Evolutionary conservation across 495 filamentous ascomycete species (phyloP), one percentile per base, ranked within the genome.

Genomic region (Penicillium ucsense): DNA sequence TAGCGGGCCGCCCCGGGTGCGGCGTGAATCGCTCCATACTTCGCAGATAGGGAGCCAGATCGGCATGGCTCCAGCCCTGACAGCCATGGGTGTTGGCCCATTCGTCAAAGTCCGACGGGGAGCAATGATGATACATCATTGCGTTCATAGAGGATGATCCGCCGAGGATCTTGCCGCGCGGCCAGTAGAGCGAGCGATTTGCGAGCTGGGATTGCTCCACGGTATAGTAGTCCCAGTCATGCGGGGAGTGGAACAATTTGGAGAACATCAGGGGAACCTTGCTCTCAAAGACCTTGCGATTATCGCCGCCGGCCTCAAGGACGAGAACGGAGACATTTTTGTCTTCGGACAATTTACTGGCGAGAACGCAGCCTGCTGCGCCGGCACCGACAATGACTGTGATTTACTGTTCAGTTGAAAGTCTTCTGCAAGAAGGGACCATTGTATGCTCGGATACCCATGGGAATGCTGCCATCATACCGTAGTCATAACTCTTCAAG

Each of bases 321-420:
- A 78, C 47, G 20, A 78, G 65, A n/a, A 78, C 63, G 3, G 62
- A 62, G 5, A 63, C 59, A 41, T 62, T 57, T n/a, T 57, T 57
- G 48, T 76, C 67, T 48, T 72, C 70, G 35, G 71, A 70, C 9
- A 78, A 64, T 32, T 72, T 69, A 37, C 63, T 66, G 41, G 74
- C 74, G n/a, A 78, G 47, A 20, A 73, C 72, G 43, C 69, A 72
- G 37, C 72, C 74, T 8, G 67, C 63, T 36, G 73, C 73, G 4
- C 73, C 75, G 36, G 71, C 51, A 10, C 54, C 57, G 20, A 61
- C 36, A 30, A 61, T 61, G 8, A 61, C 57, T 61, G 31, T 32
- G 10, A 20, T 20, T 20, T 20, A 20, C 20, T 20, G 20, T 20
- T 20, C 20, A 20, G 20, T 20, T 20, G 20, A 20, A 20, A 20